phyloP scores from a whole-genome alignment of 1,284 basidiomycete genomes.

The Pseudomicrostroma phylloplanum region DNA sequence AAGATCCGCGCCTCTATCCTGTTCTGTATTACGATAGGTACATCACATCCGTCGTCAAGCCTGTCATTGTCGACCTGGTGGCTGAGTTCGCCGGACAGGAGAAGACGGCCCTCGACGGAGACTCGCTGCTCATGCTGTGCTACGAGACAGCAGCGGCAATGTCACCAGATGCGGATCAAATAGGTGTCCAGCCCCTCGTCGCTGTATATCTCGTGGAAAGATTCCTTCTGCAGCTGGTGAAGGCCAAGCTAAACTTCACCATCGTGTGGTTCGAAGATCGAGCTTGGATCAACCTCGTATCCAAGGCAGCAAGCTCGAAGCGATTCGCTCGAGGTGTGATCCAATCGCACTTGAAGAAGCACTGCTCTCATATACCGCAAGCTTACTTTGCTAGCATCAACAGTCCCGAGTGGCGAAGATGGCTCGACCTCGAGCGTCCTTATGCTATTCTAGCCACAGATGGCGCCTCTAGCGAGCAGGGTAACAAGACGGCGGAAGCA shows the following conservation, averaged over 20 bases:
- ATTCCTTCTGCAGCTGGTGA: not conserved
- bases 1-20: no score
- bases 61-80: slow-evolving; percentile 1
- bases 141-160: not conserved
- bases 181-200: not conserved
- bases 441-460: slow-evolving; percentile 4
- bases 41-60: slow-evolving; percentile 1
- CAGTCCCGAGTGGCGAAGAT: slow-evolving; percentile 5
- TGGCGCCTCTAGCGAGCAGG: not conserved
- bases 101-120: slow-evolving; percentile 1
- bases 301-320: not conserved
- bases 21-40: not conserved
- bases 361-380: not conserved
- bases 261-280: slow-evolving; percentile 7
- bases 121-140: slow-evolving; percentile 3
- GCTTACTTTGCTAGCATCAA: not conserved
- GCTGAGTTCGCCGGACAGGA: slow-evolving; percentile 4
- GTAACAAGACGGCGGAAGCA: not conserved
- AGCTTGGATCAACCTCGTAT: not conserved
- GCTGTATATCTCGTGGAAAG: not conserved
- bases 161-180: not conserved
- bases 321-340: not conserved
- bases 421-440: not conserved
- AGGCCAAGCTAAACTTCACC: not conserved
- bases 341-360: not conserved